phyloP scores from a whole-genome alignment of 2,329 filamentous ascomycete species.

The Venturia asperata region DNA sequence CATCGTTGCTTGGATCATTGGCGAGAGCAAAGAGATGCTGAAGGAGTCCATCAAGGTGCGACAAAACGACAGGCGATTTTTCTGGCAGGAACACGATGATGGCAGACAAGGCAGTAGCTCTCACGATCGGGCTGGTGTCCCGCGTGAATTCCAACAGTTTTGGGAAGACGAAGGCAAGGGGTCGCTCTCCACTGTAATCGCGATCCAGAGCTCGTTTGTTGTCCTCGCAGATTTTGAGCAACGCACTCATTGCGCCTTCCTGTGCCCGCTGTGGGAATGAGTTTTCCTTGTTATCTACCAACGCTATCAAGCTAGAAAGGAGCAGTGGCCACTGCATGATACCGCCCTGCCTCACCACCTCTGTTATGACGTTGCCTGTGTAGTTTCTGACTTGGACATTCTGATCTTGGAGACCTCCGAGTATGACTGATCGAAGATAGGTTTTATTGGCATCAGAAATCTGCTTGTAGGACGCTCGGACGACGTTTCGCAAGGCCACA shows the following conservation, averaged over 20 bases:
- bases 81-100: conserved; percentile 90
- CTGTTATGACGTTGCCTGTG: conserved; percentile 88
- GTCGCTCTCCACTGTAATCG: conserved; percentile 81
- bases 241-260: conserved; percentile 86
- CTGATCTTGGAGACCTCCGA: conserved; percentile 73
- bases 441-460: conserved; percentile 66
- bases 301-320: conserved; percentile 70
- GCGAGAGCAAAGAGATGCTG: conserved; percentile 77
- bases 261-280: conserved; percentile 65
- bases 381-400: conserved; percentile 78
- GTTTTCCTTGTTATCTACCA: conserved; percentile 67
- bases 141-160: conserved; percentile 83
- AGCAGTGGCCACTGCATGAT: conserved; percentile 88
- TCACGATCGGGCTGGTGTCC: conserved; percentile 67
- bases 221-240: conserved; percentile 95
- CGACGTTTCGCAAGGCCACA: conserved; percentile 93
- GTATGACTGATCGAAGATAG: conserved; percentile 72
- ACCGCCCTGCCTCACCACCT: conserved; percentile 76
- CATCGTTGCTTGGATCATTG: conserved; percentile 68
- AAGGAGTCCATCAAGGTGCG: conserved; percentile 73
- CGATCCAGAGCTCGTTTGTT: conserved; percentile 79
- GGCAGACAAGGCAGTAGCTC: conserved; percentile 69
- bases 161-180: conserved; percentile 80
- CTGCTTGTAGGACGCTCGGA: conserved; percentile 65
- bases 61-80: conserved; percentile 73